Percentiles rank a stretch among this genome's conserved stretches.
These are phyloP conservation scores for Xylariaceae sp. DNA, from an alignment of 2,329 filamentous ascomycete species.

Conservation along the genomic window DNA sequence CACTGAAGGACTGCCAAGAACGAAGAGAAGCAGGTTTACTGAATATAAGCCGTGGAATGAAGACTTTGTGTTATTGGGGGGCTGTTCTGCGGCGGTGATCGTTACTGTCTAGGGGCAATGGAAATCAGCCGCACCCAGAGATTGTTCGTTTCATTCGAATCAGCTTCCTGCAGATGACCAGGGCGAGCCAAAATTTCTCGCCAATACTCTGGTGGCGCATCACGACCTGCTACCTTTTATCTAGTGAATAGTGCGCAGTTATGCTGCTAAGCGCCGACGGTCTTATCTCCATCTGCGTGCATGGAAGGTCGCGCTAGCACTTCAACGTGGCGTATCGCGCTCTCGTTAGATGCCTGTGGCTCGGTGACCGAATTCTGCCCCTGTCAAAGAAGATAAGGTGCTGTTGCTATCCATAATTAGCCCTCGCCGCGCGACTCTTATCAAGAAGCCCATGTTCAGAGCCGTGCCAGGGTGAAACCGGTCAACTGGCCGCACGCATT, in stretches of 20 bases:
- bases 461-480: not conserved
- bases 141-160: not conserved
- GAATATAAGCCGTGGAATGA: not conserved
- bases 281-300: too few species aligned
- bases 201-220: too few species aligned
- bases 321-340: not conserved
- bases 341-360: not conserved
- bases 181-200: too few species aligned
- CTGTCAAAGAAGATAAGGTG: not conserved
- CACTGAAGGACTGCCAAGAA: not conserved
- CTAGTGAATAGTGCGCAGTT: too few species aligned
- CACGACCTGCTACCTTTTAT: too few species aligned
- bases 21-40: not conserved
- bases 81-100: too few species aligned
- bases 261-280: too few species aligned
- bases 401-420: too few species aligned
- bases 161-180: not conserved
- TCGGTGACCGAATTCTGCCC: not conserved
- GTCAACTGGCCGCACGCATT: too few species aligned
- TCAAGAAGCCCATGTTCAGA: too few species aligned
- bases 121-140: constrained; percentile 9
- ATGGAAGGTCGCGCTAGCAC: not conserved
- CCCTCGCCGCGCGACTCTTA: too few species aligned
- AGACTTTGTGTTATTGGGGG: not conserved
- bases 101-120: not conserved